These are phyloP conservation scores for Tinospora cordifolia DNA, from an alignment of 164 flowering plant genomes.

Conservation along the genomic window DNA sequence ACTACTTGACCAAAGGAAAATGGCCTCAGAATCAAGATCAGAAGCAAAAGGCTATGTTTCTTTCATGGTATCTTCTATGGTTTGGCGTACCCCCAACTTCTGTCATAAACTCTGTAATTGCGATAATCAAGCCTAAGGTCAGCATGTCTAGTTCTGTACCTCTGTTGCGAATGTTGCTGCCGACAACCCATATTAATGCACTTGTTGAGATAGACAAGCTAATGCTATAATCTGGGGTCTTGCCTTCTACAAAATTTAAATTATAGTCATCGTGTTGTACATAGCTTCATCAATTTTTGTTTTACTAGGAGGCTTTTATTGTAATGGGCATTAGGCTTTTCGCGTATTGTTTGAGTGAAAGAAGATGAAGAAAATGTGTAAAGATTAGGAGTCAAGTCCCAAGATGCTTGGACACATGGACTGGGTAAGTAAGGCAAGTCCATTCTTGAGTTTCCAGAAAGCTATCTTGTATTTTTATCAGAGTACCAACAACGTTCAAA, in stretches of 20 bases:
- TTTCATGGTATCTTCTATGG: constrained; percentile 88
- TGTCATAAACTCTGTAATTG: constrained; percentile 37
- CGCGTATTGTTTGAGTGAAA: too few relatives aligned
- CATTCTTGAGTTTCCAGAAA: too few relatives aligned
- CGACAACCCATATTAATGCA: constrained; percentile 50
- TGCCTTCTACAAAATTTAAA: background rate
- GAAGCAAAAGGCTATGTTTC: constrained; percentile 19
- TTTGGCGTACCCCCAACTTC: constrained; percentile 51
- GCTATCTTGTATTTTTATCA: too few relatives aligned
- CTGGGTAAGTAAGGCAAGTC: too few relatives aligned
- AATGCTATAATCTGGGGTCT: constrained; percentile 13
- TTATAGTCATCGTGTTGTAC: background rate
- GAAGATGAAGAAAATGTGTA: too few relatives aligned
- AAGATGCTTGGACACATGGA: too few relatives aligned
- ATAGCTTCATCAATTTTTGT: too few relatives aligned
- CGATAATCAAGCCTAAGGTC: constrained; percentile 36
- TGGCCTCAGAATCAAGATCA: constrained; percentile 45
- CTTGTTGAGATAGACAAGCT: constrained; percentile 40
- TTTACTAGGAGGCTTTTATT: too few relatives aligned
- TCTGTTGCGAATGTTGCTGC: constrained; percentile 58
- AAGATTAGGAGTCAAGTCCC: too few relatives aligned
- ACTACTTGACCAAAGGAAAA: constrained; percentile 42
- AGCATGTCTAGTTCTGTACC: constrained; percentile 44
- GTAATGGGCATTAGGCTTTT: too few relatives aligned
- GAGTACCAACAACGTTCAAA: too few relatives aligned